Conservation (phyloP, 2,329 filamentous ascomycete species). For the Epichloe festucae region DNA sequence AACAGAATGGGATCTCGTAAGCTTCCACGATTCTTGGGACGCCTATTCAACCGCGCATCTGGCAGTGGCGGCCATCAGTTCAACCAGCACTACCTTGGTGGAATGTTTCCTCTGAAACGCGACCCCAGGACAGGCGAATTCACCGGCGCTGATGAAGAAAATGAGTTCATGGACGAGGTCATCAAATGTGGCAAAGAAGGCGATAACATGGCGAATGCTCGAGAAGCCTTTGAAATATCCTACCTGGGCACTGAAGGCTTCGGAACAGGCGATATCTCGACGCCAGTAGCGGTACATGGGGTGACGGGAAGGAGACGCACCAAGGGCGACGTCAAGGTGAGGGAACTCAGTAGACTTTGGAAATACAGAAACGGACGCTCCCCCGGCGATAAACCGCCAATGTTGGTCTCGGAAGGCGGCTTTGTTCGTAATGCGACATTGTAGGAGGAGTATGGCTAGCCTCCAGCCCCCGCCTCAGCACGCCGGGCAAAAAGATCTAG, state of each 20-base stretch:
- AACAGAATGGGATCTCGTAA: conserved; percentile 26
- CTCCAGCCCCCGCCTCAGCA: conserved; percentile 15
- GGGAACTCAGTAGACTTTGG: conserved; percentile 50
- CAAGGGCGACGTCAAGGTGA: conserved; percentile 34
- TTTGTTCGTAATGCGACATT: conserved; percentile 26
- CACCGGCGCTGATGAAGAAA: conserved; percentile 31
- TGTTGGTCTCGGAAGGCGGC: conserved; percentile 23
- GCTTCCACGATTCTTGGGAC: conserved; percentile 48
- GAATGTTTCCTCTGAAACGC: conserved; percentile 42
- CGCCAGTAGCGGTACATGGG: conserved; percentile 27
- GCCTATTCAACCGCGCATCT: conserved; percentile 43
- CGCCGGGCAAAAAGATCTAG: conserved; percentile 32
- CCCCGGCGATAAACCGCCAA: conserved; percentile 33
- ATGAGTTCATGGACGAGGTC: conserved; percentile 48
- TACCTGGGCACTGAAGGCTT: conserved; percentile 30
- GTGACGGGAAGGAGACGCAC: conserved; percentile 13
- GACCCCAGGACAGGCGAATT: conserved; percentile 29
- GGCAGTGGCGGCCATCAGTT: conserved; percentile 43
- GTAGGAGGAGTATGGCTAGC: conserved; percentile 11
- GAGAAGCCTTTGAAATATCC: conserved; percentile 34
- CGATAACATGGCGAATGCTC: conserved; percentile 28
- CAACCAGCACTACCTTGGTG: conserved; percentile 48
- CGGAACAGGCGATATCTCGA: conserved; percentile 20
- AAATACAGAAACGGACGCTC: conserved; percentile 46
- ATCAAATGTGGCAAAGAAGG: conserved; percentile 33